Evolutionary conservation across 2,329 filamentous ascomycete species (phyloP).

Genomic region (Botrytis sinoallii): DNA sequence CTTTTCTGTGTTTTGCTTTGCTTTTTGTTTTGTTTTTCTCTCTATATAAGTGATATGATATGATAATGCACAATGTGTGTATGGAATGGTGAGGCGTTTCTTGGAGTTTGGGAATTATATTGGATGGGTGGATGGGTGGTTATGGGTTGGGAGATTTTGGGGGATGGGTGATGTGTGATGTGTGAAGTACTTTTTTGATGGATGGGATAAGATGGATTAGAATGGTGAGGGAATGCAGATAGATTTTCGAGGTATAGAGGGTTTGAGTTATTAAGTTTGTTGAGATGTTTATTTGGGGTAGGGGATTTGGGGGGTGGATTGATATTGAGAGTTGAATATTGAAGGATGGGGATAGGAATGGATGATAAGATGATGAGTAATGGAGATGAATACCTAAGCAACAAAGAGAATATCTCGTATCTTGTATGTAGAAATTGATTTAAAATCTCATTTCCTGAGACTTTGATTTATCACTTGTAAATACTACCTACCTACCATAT

Average conservation of each 20-base stretch:
- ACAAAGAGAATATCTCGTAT: background rate
- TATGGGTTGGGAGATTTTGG: background rate
- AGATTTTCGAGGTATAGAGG: background rate
- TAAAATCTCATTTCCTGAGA: background rate
- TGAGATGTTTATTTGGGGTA: background rate
- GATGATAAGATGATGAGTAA: too few relatives aligned
- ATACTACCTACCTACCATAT: too few relatives aligned
- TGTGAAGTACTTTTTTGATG: background rate
- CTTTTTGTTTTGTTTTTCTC: too few relatives aligned
- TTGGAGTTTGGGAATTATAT: background rate
- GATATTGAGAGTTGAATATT: background rate
- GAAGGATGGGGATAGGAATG: background rate
- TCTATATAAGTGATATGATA: too few relatives aligned
- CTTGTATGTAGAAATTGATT: too few relatives aligned
- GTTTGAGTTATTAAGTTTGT: slow-evolving; percentile 19
- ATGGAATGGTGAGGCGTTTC: too few relatives aligned
- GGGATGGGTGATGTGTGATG: too few relatives aligned
- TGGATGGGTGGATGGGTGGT: background rate
- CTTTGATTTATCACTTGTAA: background rate
- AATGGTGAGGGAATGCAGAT: background rate
- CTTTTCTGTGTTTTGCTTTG: background rate
- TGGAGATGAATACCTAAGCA: background rate
- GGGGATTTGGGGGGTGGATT: background rate
- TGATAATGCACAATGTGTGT: too few relatives aligned
- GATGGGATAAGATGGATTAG: background rate